Base-by-base conservation (phyloP, 148 eudicot genomes). In the Bassia scoparia region DNA sequence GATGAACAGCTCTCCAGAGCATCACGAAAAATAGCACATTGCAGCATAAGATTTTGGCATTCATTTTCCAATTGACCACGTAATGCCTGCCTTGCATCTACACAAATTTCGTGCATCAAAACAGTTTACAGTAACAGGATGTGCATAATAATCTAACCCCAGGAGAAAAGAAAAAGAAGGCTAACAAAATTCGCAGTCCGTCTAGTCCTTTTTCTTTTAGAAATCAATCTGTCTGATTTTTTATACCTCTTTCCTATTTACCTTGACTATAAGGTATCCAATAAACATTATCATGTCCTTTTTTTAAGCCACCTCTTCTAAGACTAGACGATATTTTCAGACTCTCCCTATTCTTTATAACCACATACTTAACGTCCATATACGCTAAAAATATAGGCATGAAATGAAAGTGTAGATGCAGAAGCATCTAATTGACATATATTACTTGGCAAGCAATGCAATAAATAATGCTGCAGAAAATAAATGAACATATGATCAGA, bases 41-140 rank as follows among this genome's bases (percentile, higher is more conserved):
- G 90, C 76, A 90, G 84, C 77, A 84, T 85, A 74, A 78, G 80
- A 77, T 61, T 76, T 68, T 76, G 84, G 77, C 90, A 85, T 85
- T 93, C 90, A 78, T 81, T 77, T 72, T 83, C 85, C 74, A 93
- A 67, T 82, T 90, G 98, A 56, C 60, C 72, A 66, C 34, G 65
- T 78, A 93, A 77, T 77, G 90, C 90, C 75, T 83, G 84, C 67
- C 80, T 80, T 75, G 91, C 87, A 80, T 84, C 98, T 93, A 59
- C 31, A 69, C 24, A 60, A 74, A 72, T 18, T 38, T 49, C 16
- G 16, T 18, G 48, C 23, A 43, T 68, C 20, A 68, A 52, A 52
- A 54, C 31, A 59, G 17, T 65, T 24, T 65, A 80, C 70, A 30
- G 31, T 24, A 21, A 58, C 34, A 56, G 21, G 11, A 35, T 27